Evolutionary conservation across 1,284 basidiomycete species (phyloP).

Genomic region (Ceratobasidium sp.): DNA sequence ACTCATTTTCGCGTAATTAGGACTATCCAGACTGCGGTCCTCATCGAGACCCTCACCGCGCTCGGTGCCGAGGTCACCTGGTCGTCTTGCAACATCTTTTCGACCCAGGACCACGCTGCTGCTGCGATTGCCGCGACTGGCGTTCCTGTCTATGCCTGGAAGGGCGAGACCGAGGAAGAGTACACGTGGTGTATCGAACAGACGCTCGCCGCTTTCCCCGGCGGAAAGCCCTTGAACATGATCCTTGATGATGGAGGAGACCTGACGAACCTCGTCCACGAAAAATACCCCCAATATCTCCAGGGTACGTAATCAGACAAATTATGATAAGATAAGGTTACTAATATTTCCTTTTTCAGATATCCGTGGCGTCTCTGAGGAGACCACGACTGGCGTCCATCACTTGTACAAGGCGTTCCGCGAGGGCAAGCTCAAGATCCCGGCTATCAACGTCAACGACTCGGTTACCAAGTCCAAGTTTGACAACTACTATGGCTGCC

Average conservation of each 20-base stretch:
- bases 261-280: constrained; percentile 94
- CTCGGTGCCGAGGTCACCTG: constrained; percentile 98
- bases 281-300: constrained; percentile 94
- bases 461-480: constrained; percentile 87
- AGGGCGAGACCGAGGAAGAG: constrained; percentile 99
- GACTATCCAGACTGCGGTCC: constrained; percentile 97
- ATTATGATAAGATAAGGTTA: not conserved
- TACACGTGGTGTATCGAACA: constrained; percentile 99
- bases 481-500: constrained; percentile 96
- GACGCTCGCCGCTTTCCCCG: constrained; percentile 86
- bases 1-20: constrained; percentile 60
- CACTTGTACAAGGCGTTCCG: constrained; percentile 98
- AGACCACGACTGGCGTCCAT: constrained; percentile 99
- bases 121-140: constrained; percentile 99
- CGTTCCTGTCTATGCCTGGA: constrained; percentile 99
- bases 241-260: constrained; percentile 99
- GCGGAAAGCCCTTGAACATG: constrained; percentile 93
- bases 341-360: constrained; percentile 61
- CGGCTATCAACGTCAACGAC: constrained; percentile 99
- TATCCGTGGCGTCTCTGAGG: constrained; percentile 96
- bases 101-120: constrained; percentile 98
- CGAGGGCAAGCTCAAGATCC: constrained; percentile 95
- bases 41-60: constrained; percentile 95
- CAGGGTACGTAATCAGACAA: constrained; percentile 64
- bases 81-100: constrained; percentile 99